Evolutionary conservation across 495 filamentous ascomycete genomes (phyloP), one percentile per base, ranked within the genome.

Genomic region (Aspergillus carlsbadensis): DNA sequence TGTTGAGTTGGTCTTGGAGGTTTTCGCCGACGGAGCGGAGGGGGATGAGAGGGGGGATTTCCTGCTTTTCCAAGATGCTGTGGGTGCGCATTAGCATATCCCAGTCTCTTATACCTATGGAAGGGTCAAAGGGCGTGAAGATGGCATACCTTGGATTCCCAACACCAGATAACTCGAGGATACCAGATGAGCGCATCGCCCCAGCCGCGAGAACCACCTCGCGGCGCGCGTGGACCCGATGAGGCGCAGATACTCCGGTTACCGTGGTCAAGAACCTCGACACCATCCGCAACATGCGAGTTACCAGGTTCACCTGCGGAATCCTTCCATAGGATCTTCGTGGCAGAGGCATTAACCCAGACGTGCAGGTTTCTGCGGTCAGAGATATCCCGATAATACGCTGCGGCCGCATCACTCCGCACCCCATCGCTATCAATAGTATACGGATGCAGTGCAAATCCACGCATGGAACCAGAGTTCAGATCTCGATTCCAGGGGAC

Each of bases 151-250:
- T 54, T 2, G 65, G 62, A 42, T 71, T 70, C 10, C 86, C 85
- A 36, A 87, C 64, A 14, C 86, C 85, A 0, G 86, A 88, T 1
- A 83, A 72, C 63, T 88, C 84, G 13, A 88, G 71, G 8, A 88
- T 65, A 0, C 68, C 63, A 0, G 86, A 81, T 1, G 85, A 81
- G n/a, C 78, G 77, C 33, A 84, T 69, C 6, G 79, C 64, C 3
- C 86, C 85, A 44, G 79, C 79, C 1, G 84, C 81, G 0, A 86
- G 56, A 33, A 89, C 74, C 1, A 88, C 79, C 33, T 85, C 80
- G 44, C 75, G n/a, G n/a, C n/a, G n/a, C n/a, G n/a, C n/a, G n/a
- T n/a, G n/a, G n/a, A n/a, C n/a, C n/a, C n/a, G n/a, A n/a, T n/a
- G n/a, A n/a, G n/a, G n/a, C n/a, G n/a, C n/a, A n/a, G n/a, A n/a